Percentiles rank a stretch among this genome's conserved stretches.
Conservation (phyloP, 257 asterid species). For the Nicotiana tabacum region DNA sequence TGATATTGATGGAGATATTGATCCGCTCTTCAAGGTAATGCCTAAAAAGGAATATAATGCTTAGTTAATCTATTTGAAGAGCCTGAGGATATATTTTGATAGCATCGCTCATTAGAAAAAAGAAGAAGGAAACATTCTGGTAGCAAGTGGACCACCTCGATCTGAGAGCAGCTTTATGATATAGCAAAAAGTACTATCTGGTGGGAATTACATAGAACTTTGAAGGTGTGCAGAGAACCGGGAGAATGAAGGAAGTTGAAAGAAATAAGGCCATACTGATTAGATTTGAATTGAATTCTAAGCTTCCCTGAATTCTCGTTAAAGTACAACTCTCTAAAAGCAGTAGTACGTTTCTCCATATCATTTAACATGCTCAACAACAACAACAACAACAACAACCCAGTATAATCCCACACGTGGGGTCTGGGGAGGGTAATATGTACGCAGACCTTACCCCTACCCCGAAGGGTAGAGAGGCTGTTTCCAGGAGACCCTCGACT, state of each 20-base stretch:
- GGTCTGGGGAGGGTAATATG: too few relatives aligned
- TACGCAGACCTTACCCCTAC: too few relatives aligned
- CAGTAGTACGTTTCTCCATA: not conserved
- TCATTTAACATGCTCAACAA: not conserved
- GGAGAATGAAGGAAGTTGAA: slow-evolving; percentile 1
- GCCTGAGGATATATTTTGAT: not conserved
- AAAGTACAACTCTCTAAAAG: not conserved
- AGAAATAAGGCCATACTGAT: not conserved
- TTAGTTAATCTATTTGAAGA: not conserved
- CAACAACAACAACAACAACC: too few relatives aligned
- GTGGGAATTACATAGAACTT: not conserved
- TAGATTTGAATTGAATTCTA: not conserved
- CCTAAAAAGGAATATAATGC: not conserved
- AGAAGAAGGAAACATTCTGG: not conserved
- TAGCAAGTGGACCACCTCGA: not conserved
- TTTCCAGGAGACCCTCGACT: too few relatives aligned
- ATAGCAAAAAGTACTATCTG: not conserved
- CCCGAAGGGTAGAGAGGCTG: too few relatives aligned
- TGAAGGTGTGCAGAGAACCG: not conserved
- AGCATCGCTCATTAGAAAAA: not conserved
- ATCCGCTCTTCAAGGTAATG: slow-evolving; percentile 94
- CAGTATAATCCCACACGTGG: too few relatives aligned
- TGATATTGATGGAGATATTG: slow-evolving; percentile 97
- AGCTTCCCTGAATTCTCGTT: not conserved
- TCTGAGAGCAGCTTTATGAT: not conserved